phyloP scores from a whole-genome alignment of 768 basidiomycete genomes.

The Agrocybe praecox region DNA sequence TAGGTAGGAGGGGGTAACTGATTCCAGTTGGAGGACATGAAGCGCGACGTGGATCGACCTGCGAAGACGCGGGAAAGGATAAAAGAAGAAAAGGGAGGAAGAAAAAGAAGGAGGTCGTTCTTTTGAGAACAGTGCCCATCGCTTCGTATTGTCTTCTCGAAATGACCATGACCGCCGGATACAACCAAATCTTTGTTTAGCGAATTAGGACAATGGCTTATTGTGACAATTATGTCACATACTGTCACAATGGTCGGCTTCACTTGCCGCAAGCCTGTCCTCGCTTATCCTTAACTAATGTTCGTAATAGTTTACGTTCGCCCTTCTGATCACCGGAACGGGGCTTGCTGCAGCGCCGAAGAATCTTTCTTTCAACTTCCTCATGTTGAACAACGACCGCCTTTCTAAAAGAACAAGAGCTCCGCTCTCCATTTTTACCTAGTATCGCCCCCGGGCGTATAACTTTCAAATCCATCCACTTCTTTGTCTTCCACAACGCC shows the following conservation, averaged over 20 bases:
- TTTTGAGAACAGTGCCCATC: constrained; percentile 11
- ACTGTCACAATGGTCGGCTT: not conserved
- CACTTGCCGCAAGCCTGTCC: not conserved
- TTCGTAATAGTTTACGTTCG: no score
- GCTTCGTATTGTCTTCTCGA: constrained; percentile 10
- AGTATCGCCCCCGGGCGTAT: not conserved
- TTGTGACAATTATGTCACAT: constrained; percentile 9
- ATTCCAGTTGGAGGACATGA: constrained; percentile 32
- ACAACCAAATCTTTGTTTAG: constrained; percentile 7
- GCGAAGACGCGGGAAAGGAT: constrained; percentile 39
- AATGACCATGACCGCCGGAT: not conserved
- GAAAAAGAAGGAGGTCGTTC: not conserved
- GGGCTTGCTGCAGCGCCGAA: no score
- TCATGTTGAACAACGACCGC: no score
- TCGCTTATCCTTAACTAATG: no score
- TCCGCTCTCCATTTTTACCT: no score
- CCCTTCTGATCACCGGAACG: no score
- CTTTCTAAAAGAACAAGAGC: no score
- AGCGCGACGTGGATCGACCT: constrained; percentile 43
- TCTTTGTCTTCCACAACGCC: not conserved
- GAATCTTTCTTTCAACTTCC: no score
- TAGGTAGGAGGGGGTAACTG: constrained; percentile 57
- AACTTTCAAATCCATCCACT: not conserved
- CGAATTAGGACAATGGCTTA: not conserved
- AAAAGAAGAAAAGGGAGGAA: constrained; percentile 18